Evolutionary conservation across 73 alveolate genomes (phyloP), one percentile per base, ranked within the genome.

Genomic region (Durusdinium trenchii): DNA sequence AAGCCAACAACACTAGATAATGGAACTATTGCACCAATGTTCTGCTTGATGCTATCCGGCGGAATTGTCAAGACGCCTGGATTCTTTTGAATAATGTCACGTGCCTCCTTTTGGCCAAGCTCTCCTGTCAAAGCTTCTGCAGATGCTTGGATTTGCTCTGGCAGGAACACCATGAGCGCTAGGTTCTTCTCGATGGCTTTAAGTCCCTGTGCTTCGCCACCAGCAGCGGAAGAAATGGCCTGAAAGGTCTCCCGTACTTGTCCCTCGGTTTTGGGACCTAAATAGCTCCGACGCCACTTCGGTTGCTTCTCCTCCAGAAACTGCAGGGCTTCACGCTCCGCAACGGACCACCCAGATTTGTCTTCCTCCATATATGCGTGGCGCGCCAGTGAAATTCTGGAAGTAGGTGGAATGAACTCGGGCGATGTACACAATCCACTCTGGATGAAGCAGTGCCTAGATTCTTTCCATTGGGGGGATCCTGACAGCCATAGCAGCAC

Each of bases 31-130:
- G 90, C 98, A 10, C 90, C 78, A 10, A 91, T 48, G 48, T 91
- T 91, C 47, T 91, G 90, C 71, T 91, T 91, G 90, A 91, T 69
- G 78, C 90, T 69, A 76, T 76, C 98, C 54, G 87, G 98, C 3
- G 98, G 98, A 12, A 91, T 78, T 36, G 98, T 91, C 98, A 91
- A 91, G 47, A 91, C 98, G 36, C 98, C 98, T 3, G 98, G 98
- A 38, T 91, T 91, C 78, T 91, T 91, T 50, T 40, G 89, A 48
- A 91, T 91, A 46, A 91, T 78, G 87, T 91, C 94, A 50, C 28
- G 10, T 14, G 94, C 75, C 75, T 84, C 94, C 75, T 84, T 35
- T 51, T 84, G 94, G 51, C 94, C 94, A 35, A 84, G 94, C 94
- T 84, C 85, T 61, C 51, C 86, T 12, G 51, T 43, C 26, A 40